phyloP scores from a whole-genome alignment of 2,329 filamentous ascomycete genomes.

The Penicillium sp. region DNA sequence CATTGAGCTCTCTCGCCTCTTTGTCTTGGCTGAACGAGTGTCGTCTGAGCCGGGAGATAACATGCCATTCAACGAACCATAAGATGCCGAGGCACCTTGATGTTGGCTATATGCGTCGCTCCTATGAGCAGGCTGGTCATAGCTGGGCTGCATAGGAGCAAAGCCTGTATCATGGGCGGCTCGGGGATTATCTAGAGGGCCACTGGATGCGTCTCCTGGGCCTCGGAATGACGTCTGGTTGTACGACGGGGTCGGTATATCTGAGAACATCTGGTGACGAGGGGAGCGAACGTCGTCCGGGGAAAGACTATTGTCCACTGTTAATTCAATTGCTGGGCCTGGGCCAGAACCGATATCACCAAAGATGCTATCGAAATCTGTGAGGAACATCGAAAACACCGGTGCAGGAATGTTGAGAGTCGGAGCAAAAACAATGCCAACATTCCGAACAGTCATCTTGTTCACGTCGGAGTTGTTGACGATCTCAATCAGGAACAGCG shows the following conservation, averaged over 20 bases:
- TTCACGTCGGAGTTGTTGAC: conserved; percentile 87
- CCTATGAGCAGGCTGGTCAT: conserved; percentile 41
- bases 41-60: conserved; percentile 39
- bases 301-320: conserved; percentile 39
- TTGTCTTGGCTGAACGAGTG: conserved; percentile 41
- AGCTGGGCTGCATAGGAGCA: conserved; percentile 51
- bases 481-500: conserved; percentile 85
- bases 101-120: conserved; percentile 28
- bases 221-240: conserved; percentile 55
- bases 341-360: conserved; percentile 57
- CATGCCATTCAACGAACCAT: conserved; percentile 41
- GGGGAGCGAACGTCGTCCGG: conserved; percentile 64
- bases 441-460: conserved; percentile 98
- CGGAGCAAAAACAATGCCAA: conserved; percentile 96
- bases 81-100: conserved; percentile 16
- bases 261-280: conserved; percentile 65
- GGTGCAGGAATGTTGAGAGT: conserved; percentile 95
- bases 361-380: conserved; percentile 86
- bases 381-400: conserved; percentile 89
- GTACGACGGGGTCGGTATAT: conserved; percentile 65
- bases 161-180: conserved; percentile 52
- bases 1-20: conserved; percentile 51
- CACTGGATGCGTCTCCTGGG: conserved; percentile 27
- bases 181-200: conserved; percentile 21
- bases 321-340: conserved; percentile 42